Base-by-base conservation (phyloP, 495 filamentous ascomycete genomes). In the Parachaetomium inaequale region DNA sequence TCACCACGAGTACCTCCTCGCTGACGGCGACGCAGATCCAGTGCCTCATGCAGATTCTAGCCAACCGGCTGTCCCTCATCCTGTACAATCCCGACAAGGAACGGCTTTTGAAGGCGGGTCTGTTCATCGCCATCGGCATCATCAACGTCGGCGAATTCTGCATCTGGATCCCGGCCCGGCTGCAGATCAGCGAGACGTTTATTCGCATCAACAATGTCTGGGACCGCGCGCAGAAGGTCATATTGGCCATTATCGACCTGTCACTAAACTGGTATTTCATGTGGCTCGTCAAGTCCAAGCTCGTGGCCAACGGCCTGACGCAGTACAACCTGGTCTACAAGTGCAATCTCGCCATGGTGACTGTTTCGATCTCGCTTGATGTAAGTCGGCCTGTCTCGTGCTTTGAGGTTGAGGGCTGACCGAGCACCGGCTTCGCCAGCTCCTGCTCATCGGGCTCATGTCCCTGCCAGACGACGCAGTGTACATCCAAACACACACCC, bases 281-380 rank as follows among this genome's bases (percentile, higher is more conserved):
- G 53, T 69, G 61, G 45, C 72, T 75, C 3, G 74, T 84, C 55
- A 77, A 74, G 59, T 65, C 62, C 17, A 72, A 78, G 45, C 73
- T 85, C 11, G 71, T 84, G 7, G 68, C 72, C 19, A 66, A 73
- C 29, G 81, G 81, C n/a, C 65, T 81, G 51, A 62, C 42, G 3
- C 36, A 62, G 65, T 85, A 85, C 67, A 69, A 70, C 23, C 61
- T 66, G 7, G 70, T 84, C 5, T 79, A 80, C 45, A 72, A 66
- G 21, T 82, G 81, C 71, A 85, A 85, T 57, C 65, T 77, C 7
- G 63, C 70, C n/a, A 77, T 84, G 59, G 76, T 84, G n/a, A 62
- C 68, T 15, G 43, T 84, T n/a, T 82, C 79, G 0, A 64, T 84
- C 17, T 63, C 68, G 1, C 78, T 83, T 70, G 82, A 84, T 70